Conservation (phyloP, 2,329 filamentous ascomycete genomes). For the Calycina marina region DNA sequence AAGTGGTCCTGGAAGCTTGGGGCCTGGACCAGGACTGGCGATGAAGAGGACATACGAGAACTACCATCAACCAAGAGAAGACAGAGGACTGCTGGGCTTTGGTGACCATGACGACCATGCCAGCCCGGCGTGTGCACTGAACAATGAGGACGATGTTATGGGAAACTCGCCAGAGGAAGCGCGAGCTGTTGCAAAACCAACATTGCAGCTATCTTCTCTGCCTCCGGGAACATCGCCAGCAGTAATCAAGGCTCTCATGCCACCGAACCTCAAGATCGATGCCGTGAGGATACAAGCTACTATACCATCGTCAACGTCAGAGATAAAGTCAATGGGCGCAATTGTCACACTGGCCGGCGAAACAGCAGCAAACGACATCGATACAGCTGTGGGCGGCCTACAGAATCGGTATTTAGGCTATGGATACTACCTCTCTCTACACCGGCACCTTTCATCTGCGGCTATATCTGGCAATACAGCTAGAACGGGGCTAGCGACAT, state of each 20-base stretch:
- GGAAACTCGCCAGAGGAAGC: slow-evolving; percentile 34
- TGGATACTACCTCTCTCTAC: slow-evolving; percentile 68
- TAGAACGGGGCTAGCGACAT: slow-evolving; percentile 25
- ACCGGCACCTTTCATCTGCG: slow-evolving; percentile 68
- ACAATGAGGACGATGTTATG: slow-evolving; percentile 26
- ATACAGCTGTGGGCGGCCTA: slow-evolving; percentile 59
- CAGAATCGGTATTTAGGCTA: slow-evolving; percentile 78
- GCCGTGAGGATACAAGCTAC: slow-evolving; percentile 55
- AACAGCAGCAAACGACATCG: slow-evolving; percentile 71
- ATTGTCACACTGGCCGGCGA: slow-evolving; percentile 72
- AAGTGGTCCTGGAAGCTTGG: slow-evolving; percentile 48
- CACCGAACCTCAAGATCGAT: slow-evolving; percentile 49
- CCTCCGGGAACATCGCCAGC: slow-evolving; percentile 45
- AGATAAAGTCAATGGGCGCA: slow-evolving; percentile 59
- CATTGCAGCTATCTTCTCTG: slow-evolving; percentile 43
- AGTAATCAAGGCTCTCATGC: slow-evolving; percentile 43
- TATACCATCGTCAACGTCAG: slow-evolving; percentile 34
- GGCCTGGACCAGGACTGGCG: slow-evolving; percentile 33
- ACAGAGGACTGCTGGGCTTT: slow-evolving; percentile 20
- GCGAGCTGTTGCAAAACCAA: slow-evolving; percentile 42
- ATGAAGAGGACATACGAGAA: slow-evolving; percentile 41
- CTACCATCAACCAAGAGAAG: slow-evolving; percentile 25
- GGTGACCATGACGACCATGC: slow-evolving; percentile 20
- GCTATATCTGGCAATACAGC: slow-evolving; percentile 39
- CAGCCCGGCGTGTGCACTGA: slow-evolving; percentile 13